Evolutionary conservation across 169 alveolate species (phyloP).

Genomic region (Eimeria falciformis): DNA sequence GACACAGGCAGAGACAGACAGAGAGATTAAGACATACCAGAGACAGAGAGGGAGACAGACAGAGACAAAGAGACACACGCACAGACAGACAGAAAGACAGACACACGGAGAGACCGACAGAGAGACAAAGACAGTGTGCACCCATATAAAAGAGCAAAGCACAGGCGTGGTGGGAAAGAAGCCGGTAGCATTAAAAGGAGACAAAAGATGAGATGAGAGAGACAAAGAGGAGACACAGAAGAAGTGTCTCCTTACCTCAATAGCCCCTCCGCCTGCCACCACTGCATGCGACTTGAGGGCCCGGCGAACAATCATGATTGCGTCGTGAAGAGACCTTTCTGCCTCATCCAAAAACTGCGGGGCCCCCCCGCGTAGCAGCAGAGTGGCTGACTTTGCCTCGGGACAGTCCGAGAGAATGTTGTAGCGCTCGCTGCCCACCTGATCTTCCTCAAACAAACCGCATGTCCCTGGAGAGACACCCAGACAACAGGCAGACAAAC

Average conservation of each 20-base stretch:
- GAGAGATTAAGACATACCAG: too few species aligned
- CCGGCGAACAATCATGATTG: conserved; percentile 97
- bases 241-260: conserved; percentile 87
- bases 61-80: too few species aligned
- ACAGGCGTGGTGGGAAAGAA: too few species aligned
- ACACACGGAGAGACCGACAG: too few species aligned
- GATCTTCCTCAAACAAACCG: conserved; percentile 97
- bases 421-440: conserved; percentile 98
- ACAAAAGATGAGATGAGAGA: not conserved
- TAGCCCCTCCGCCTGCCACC: conserved; percentile 99
- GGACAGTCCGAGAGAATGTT: conserved; percentile 96
- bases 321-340: conserved; percentile 97
- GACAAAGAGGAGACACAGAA: not conserved
- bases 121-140: not conserved
- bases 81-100: too few species aligned
- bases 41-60: too few species aligned
- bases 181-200: not conserved
- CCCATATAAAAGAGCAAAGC: too few species aligned
- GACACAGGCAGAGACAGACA: too few species aligned
- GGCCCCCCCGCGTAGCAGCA: conserved; percentile 98
- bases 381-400: conserved; percentile 94
- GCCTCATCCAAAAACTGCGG: conserved; percentile 98
- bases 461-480: conserved; percentile 92
- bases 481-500: not conserved
- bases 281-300: conserved; percentile 93